A percentile compares a stretch with the other conserved stretches of the same genome.
phyloP scores from a whole-genome alignment of 1,139 yeast species.

The Hansenula lynferdii region DNA sequence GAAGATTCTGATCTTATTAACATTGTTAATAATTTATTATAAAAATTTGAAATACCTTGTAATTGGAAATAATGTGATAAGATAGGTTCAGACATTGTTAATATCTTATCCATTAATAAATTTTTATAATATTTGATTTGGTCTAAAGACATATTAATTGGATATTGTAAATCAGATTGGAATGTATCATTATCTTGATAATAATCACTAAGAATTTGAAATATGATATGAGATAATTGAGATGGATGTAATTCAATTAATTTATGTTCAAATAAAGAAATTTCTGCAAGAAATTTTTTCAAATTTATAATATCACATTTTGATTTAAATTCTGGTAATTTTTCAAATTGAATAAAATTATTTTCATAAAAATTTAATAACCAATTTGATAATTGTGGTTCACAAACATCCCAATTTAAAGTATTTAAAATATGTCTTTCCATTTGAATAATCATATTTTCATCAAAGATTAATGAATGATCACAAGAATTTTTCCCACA shows the following conservation, averaged over 20 bases:
- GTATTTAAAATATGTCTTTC: slow-evolving; percentile 52
- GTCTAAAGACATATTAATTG: slow-evolving; percentile 5
- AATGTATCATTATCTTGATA: slow-evolving; percentile 3
- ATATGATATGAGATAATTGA: slow-evolving; percentile 17
- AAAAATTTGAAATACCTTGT: slow-evolving; percentile 14
- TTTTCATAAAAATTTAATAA: slow-evolving; percentile 35
- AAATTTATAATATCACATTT: slow-evolving; percentile 16
- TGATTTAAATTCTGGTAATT: slow-evolving; percentile 18
- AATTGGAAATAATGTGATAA: slow-evolving; percentile 12
- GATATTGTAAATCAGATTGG: slow-evolving; percentile 12
- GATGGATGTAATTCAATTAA: slow-evolving; percentile 22
- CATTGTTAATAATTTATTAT: slow-evolving; percentile 12
- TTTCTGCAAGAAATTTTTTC: slow-evolving; percentile 20
- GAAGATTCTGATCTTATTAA: slow-evolving; percentile 3
- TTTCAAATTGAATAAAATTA: slow-evolving; percentile 32
- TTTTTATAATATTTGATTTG: slow-evolving; percentile 10
- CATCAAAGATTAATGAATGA: slow-evolving; percentile 43
- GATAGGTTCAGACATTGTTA: slow-evolving; percentile 14
- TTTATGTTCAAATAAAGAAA: slow-evolving; percentile 15
- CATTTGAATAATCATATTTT: slow-evolving; percentile 55
- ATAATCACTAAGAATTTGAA: slow-evolving; percentile 10
- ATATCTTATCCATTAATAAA: slow-evolving; percentile 12
- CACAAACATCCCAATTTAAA: slow-evolving; percentile 56
- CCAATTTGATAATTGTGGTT: slow-evolving; percentile 55
- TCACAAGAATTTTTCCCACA: slow-evolving; percentile 37